Base-by-base conservation (phyloP, 1,139 yeast species). In the Yamadazyma diospyri region DNA sequence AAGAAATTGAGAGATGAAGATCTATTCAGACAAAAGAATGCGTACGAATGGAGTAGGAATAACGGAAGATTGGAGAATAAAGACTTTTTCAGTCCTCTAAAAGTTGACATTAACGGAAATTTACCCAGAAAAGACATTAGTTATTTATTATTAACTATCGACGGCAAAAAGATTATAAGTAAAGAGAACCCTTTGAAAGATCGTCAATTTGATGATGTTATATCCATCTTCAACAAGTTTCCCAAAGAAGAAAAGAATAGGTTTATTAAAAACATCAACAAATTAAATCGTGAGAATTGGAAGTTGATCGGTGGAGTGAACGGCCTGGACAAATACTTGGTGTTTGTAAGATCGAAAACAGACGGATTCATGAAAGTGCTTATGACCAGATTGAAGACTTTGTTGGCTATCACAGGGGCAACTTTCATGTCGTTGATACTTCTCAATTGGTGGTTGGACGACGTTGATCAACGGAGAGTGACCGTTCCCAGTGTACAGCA, bases 11-110 rank as follows among this genome's bases (percentile, higher is more conserved):
- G 59, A 11, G 69, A 67, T 20, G 75, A 73, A 36, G 64, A 61
- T 24, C 48, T 60, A 31, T 72, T 73, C 45, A 63, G 78, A 28
- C 72, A 71, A 34, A 50, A 63, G 23, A 65, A 68, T 30, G 80
- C 83, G 1, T 75, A 59, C 44, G 81, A 76, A 34, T 76, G 79
- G 75, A 62, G 72, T 32, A 57, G 49, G 25, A 57, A 61, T 26
- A 47, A 59, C 14, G 64, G 74, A 6, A 54, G 72, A 21, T 45
- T 77, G 15, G 73, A 61, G 21, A 46, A 60, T 15, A 55, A 61
- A 3, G 73, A 73, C 41, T 77, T 76, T 44, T 78, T 78, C 53
- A 64, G 76, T 9, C 77, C 81, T 8, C 32, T 43, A 12, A 15
- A 30, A 24, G 7, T 23, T 21, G 28, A 30, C 24, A 19, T 23